A percentile compares a stretch with the other conserved stretches of the same genome.
Evolutionary conservation across 2,329 filamentous ascomycete genomes (phyloP).

Genomic region (Aureobasidium sp.): DNA sequence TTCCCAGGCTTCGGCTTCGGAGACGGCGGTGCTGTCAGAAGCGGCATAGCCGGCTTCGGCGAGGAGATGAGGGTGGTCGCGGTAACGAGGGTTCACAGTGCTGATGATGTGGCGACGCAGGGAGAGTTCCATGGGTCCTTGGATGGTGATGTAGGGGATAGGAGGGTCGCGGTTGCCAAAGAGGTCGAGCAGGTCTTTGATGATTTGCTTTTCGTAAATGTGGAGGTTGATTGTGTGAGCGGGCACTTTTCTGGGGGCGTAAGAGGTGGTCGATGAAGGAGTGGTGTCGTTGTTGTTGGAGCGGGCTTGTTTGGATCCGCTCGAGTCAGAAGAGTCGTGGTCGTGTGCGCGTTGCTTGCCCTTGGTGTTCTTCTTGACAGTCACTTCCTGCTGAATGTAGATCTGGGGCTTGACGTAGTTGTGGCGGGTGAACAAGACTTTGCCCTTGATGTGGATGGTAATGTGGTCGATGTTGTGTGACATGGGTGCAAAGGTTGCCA

Average conservation of each 20-base stretch:
- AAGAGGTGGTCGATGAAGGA: neutral
- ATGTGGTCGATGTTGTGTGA: constrained; percentile 4
- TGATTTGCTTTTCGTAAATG: neutral
- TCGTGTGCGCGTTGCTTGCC: neutral
- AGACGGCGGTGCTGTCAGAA: neutral
- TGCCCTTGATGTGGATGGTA: constrained; percentile 6
- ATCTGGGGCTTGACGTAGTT: constrained; percentile 14
- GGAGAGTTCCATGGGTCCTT: constrained; percentile 1
- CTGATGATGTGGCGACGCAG: constrained; percentile 13
- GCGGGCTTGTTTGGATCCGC: neutral
- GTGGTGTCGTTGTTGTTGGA: neutral
- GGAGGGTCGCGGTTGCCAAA: neutral
- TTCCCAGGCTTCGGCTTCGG: neutral
- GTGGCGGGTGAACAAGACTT: constrained; percentile 7
- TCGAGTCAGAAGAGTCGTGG: neutral
- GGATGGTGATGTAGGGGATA: constrained; percentile 7
- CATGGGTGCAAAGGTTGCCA: neutral
- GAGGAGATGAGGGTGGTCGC: neutral
- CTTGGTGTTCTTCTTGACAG: neutral
- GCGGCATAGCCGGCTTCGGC: neutral
- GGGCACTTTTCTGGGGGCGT: neutral
- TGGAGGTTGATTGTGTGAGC: neutral
- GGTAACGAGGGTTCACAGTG: neutral
- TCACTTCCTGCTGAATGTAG: neutral
- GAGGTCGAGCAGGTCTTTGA: neutral